These are phyloP conservation scores for Flaveria trinervia DNA, from an alignment of 129 eudicot species.

Conservation along the genomic window DNA sequence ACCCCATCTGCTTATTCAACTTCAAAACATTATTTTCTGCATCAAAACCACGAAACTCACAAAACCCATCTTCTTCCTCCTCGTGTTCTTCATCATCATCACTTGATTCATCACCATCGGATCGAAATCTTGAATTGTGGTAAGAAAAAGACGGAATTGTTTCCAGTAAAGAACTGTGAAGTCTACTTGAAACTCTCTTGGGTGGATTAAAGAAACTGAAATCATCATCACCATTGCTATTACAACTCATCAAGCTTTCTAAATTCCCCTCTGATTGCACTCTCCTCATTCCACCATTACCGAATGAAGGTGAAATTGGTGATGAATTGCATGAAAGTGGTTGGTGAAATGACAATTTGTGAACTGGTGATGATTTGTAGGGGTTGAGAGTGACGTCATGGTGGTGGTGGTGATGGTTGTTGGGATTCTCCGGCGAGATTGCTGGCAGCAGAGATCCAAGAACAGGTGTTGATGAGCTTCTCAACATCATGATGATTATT, in stretches of 20 bases:
- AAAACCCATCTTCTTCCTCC: constrained; percentile 22
- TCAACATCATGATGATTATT: constrained; percentile 49
- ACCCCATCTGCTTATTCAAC: constrained; percentile 31
- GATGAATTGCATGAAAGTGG: constrained; percentile 46
- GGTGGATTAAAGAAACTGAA: constrained; percentile 31
- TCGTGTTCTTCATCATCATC: constrained; percentile 24
- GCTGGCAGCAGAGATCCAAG: constrained; percentile 72
- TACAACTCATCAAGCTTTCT: constrained; percentile 41
- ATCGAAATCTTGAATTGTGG: constrained; percentile 34
- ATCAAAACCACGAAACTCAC: constrained; percentile 9
- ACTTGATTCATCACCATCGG: constrained; percentile 39
- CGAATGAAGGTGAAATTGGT: constrained; percentile 46
- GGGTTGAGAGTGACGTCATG: constrained; percentile 36
- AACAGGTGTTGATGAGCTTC: constrained; percentile 88
- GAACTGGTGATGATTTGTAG: constrained; percentile 39
- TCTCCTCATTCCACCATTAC: constrained; percentile 37
- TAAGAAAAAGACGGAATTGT: constrained; percentile 70
- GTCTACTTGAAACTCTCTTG: constrained; percentile 41
- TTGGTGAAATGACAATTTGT: constrained; percentile 42
- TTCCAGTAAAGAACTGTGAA: constrained; percentile 48
- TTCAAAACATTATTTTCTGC: constrained; percentile 23
- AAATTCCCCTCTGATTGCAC: constrained; percentile 79
- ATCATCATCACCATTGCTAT: constrained; percentile 37
- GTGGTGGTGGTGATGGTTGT: constrained; percentile 44
- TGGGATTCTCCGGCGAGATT: constrained; percentile 55